Evolutionary conservation across 2,329 filamentous ascomycete genomes (phyloP), one percentile per base, ranked within the genome.

Genomic region (Biscogniauxia mediterranea): DNA sequence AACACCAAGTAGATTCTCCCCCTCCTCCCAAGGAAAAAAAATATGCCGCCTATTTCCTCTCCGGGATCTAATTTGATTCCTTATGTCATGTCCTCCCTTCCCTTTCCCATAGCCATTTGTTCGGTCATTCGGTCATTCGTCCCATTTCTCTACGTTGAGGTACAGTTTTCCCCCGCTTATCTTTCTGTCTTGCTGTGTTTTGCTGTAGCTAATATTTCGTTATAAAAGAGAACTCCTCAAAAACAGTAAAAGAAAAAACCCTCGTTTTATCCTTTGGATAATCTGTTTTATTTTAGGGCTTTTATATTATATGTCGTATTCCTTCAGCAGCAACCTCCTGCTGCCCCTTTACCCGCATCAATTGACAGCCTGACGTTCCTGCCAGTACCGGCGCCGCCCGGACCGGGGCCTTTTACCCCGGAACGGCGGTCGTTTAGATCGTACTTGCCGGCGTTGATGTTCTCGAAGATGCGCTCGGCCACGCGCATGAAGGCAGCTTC

Each of bases 401-500:
- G 74, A 65, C 84, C 76, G 66, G 88, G 76, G 58, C 89, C 88
- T 77, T 97, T 98, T 63, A 99, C 93, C 25, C 95, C 95, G 63
- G 90, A 94, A 73, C 93, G 85, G 72, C 94, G 85, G 76, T 98
- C 94, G 73, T 97, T 96, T 68, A 98, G 80, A 77, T 99, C 93
- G 75, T 98, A 98, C 74, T 88, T 92, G 11, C 95, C 95, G 1
- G 92, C 92, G 80, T 97, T 92, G 64, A 99, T 97, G 72, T 98
- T 98, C 75, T 94, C 88, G 74, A 96, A 96, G 80, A 99, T 98
- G 76, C 93, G 84, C 80, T 97, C 93, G 20, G 95, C 93, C 15
- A 98, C 93, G 72, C 95, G 88, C 73, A 96, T 84, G 72, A 99
- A 99, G 1, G 95, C 95, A 68, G 88, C 85, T 76, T 99, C 95